A percentile compares a stretch with the other conserved stretches of the same genome.
These are phyloP conservation scores for Podila horticola DNA, from an alignment of 192 early-diverging fungal genomes.

Conservation along the genomic window DNA sequence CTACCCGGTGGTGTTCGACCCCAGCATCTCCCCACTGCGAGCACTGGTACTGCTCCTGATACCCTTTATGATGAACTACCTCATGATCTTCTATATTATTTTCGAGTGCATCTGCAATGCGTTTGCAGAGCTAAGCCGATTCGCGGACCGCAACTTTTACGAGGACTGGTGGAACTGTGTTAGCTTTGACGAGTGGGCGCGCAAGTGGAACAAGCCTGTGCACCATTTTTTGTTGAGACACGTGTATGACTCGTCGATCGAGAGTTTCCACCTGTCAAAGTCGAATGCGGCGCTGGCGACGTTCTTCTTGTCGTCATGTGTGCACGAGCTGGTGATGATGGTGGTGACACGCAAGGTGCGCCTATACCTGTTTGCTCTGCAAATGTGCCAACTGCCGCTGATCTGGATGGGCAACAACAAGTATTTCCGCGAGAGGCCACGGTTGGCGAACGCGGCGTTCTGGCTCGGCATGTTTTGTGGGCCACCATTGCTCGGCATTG, in stretches of 20 bases:
- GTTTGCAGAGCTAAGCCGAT: conserved; percentile 94
- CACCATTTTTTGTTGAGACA: conserved; percentile 93
- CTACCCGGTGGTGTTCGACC: conserved; percentile 79
- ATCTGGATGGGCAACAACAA: conserved; percentile 74
- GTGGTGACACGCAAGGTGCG: conserved; percentile 72
- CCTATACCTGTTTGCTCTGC: conserved; percentile 83
- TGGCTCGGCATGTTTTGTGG: conserved; percentile 93
- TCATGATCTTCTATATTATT: conserved; percentile 94
- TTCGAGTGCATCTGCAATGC: conserved; percentile 97
- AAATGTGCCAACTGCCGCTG: conserved; percentile 93
- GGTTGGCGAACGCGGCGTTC: conserved; percentile 86
- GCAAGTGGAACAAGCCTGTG: conserved; percentile 98
- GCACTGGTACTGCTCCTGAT: conserved; percentile 80
- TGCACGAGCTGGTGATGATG: conserved; percentile 87
- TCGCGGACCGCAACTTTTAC: conserved; percentile 98
- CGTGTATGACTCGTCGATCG: conserved; percentile 87
- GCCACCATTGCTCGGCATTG: conserved; percentile 81
- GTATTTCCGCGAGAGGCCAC: conserved; percentile 66
- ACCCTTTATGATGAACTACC: conserved; percentile 92
- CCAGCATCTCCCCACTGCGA: conserved; percentile 61
- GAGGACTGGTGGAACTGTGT: conserved; percentile 98
- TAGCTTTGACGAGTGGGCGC: conserved; percentile 92
- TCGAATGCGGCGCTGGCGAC: conserved; percentile 79
- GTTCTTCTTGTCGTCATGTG: conserved; percentile 79
- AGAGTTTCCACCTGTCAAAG: conserved; percentile 73